These are phyloP conservation scores for Dendrostoma leiphaemia DNA, from an alignment of 2,329 filamentous ascomycete species.

Conservation along the genomic window DNA sequence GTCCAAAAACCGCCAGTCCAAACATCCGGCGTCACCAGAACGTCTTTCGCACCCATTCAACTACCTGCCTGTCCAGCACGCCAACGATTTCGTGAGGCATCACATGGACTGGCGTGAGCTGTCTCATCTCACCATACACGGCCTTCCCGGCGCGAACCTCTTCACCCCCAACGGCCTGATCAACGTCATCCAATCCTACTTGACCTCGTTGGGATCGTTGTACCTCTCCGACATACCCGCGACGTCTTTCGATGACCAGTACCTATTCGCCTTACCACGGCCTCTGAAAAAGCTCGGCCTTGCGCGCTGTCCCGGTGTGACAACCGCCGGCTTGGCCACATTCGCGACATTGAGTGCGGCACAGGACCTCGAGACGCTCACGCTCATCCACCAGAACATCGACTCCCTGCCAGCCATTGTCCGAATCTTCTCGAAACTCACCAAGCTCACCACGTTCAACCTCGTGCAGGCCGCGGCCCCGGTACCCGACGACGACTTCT, in stretches of 20 bases:
- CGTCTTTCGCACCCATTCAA: constrained; percentile 30
- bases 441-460: constrained; percentile 46
- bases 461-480: constrained; percentile 56
- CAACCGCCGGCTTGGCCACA: constrained; percentile 52
- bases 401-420: constrained; percentile 56
- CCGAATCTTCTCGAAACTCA: constrained; percentile 57
- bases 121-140: constrained; percentile 57
- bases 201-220: constrained; percentile 57
- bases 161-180: constrained; percentile 50
- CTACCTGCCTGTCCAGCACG: constrained; percentile 35
- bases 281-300: constrained; percentile 54
- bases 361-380: constrained; percentile 45
- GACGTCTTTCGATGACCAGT: constrained; percentile 55
- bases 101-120: constrained; percentile 57
- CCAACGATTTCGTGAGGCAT: constrained; percentile 32
- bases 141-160: constrained; percentile 52
- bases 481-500: constrained; percentile 49
- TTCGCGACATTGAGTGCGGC: constrained; percentile 52
- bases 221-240: constrained; percentile 56
- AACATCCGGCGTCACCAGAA: constrained; percentile 2
- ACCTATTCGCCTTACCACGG: constrained; percentile 51
- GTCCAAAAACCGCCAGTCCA: constrained; percentile 22
- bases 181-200: constrained; percentile 44
- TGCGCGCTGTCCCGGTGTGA: constrained; percentile 54
- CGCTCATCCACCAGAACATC: constrained; percentile 55